Conservation (phyloP, 2,329 filamentous ascomycete species). For the Colletotrichum spaethianum region DNA sequence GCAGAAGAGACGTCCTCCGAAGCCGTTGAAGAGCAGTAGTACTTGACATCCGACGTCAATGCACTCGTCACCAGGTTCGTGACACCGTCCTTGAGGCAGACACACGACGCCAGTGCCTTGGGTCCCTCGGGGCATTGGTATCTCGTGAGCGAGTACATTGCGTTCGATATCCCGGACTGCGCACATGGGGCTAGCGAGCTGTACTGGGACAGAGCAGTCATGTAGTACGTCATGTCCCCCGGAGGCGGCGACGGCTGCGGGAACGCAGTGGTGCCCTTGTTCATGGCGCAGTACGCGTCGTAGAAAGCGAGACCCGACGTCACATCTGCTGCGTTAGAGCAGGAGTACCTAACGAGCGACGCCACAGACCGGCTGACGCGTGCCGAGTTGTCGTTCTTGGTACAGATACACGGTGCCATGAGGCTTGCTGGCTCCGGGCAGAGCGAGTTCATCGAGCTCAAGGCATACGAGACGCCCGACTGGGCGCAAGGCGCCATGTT, state of each 20-base stretch:
- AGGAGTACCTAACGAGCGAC: slow-evolving; percentile 58
- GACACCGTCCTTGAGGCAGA: slow-evolving; percentile 66
- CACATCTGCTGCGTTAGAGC: slow-evolving; percentile 62
- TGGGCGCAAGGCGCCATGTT: slow-evolving; percentile 61
- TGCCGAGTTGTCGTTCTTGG: slow-evolving; percentile 63
- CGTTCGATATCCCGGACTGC: slow-evolving; percentile 58
- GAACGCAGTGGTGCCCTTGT: slow-evolving; percentile 64
- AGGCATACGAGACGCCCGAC: slow-evolving; percentile 54
- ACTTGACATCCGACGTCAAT: slow-evolving; percentile 61
- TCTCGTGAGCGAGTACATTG: slow-evolving; percentile 54
- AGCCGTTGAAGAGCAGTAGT: slow-evolving; percentile 59
- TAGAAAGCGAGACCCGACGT: slow-evolving; percentile 66
- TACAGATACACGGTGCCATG: slow-evolving; percentile 67
- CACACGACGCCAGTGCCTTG: slow-evolving; percentile 66
- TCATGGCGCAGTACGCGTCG: slow-evolving; percentile 66
- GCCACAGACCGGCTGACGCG: slow-evolving; percentile 60
- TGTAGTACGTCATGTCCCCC: slow-evolving; percentile 69
- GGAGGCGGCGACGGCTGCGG: slow-evolving; percentile 61
- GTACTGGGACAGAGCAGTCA: slow-evolving; percentile 65
- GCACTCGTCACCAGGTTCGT: slow-evolving; percentile 56
- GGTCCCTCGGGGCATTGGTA: slow-evolving; percentile 62
- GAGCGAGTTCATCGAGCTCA: slow-evolving; percentile 52
- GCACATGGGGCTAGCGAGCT: slow-evolving; percentile 62
- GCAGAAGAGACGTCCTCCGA: slow-evolving; percentile 63
- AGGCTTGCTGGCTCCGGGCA: slow-evolving; percentile 58